These are phyloP conservation scores for Xylariaceae sp. DNA, from an alignment of 2,329 filamentous ascomycete genomes.

Conservation along the genomic window DNA sequence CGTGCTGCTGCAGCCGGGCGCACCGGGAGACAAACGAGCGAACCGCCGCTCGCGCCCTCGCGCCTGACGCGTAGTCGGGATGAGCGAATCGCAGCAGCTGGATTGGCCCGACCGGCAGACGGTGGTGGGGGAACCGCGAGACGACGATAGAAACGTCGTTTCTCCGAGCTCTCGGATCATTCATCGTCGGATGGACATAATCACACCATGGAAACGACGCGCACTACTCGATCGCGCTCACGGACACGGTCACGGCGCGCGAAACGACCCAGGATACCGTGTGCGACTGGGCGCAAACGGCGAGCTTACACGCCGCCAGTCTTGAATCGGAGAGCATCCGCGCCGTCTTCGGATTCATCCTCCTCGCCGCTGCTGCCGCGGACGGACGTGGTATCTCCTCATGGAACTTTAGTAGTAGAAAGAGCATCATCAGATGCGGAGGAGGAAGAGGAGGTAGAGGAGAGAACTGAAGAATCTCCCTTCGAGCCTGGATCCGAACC, in stretches of 20 bases:
- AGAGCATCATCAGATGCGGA: no score
- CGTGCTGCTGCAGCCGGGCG: constrained; percentile 7
- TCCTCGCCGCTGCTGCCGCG: no score
- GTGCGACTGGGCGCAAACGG: no score
- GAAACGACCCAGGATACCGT: no score
- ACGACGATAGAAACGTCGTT: constrained; percentile 17
- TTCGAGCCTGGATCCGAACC: no score
- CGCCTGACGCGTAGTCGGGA: constrained; percentile 29
- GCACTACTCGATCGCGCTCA: background rate
- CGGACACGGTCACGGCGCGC: background rate
- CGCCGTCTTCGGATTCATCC: no score
- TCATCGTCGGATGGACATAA: background rate
- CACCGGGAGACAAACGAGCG: constrained; percentile 13
- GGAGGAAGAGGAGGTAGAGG: no score
- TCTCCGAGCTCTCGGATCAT: constrained; percentile 9
- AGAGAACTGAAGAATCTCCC: no score
- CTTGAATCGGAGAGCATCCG: no score
- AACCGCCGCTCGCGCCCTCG: constrained; percentile 18
- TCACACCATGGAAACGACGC: background rate
- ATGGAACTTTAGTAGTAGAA: no score
- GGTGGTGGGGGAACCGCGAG: constrained; percentile 11
- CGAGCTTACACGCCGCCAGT: no score
- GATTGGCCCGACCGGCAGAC: constrained; percentile 8
- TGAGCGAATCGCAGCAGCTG: constrained; percentile 25
- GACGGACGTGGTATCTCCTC: no score